A percentile compares a stretch with the other conserved stretches of the same genome.
Evolutionary conservation across 306 rosid genomes (phyloP).

Genomic region (Casuarina cunninghamiana): DNA sequence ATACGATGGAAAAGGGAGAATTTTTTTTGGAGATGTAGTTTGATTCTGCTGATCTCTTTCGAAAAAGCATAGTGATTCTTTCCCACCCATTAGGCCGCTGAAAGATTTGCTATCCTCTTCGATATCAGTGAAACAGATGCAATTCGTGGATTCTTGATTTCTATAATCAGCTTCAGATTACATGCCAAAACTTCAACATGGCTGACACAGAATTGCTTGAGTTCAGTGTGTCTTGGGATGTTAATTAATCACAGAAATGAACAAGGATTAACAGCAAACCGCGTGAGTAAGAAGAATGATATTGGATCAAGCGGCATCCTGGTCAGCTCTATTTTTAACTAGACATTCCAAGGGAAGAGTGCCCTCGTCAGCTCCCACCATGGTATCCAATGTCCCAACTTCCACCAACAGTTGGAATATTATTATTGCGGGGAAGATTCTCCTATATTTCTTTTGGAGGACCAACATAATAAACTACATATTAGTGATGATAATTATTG

Average conservation of each 20-base stretch:
- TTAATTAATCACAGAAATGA: neutral
- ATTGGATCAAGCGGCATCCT: conserved; percentile 17
- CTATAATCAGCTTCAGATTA: neutral
- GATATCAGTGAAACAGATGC: conserved; percentile 24
- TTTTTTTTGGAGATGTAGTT: neutral
- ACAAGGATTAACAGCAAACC: conserved; percentile 33
- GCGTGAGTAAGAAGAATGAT: conserved; percentile 35
- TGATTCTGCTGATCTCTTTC: conserved; percentile 28
- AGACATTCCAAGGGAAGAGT: conserved; percentile 37
- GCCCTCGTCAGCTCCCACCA: conserved; percentile 49
- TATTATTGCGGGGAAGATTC: conserved; percentile 52
- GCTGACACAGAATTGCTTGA: conserved; percentile 17
- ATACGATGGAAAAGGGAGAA: neutral
- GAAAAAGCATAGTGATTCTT: conserved; percentile 31
- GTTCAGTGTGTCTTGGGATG: neutral
- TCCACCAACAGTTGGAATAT: conserved; percentile 66
- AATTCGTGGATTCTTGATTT: neutral
- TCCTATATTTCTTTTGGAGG: conserved; percentile 33
- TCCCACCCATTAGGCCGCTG: conserved; percentile 35
- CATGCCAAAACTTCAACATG: conserved; percentile 2
- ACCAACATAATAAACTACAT: conserved; percentile 25
- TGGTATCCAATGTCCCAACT: conserved; percentile 55
- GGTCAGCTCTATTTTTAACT: conserved; percentile 25
- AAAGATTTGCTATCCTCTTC: conserved; percentile 42
- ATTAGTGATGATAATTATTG: conserved; percentile 13